Base-by-base conservation (phyloP, 257 asterid species). In the Plantago elongata region DNA sequence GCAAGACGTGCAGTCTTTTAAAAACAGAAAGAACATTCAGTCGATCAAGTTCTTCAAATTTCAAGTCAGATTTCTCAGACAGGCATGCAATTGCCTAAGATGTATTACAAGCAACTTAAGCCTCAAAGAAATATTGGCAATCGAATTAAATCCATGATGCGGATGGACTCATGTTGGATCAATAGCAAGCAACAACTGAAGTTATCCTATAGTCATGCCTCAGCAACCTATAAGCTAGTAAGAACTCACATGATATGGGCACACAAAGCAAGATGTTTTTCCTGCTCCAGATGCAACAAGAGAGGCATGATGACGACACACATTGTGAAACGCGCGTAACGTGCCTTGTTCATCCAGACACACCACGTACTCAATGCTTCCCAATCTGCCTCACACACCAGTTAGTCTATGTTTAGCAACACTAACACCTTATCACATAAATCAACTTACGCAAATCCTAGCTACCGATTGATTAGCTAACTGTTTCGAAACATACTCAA, bases 251-350 rank as follows among this genome's bases (percentile, higher is more conserved):
- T 90, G 98, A 69, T 90, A 88, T 29, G 98, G 98, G 70, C 98
- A 90, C 63, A 86, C 88, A 71, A 88, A 88, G 74, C 95, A 85
- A 52, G 95, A 69, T 14, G 61, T 79, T 60, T 73, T 77, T 78
- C 98, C 96, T 17, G 80, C 70, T 47, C 94, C 94, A 1, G 84
- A 79, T 40, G 88, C 95, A 66, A 88, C 72, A 59, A 90, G 64
- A 61, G 98, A 81, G 3, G 96, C 98, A 48, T 88, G 98, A 75
- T 90, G 98, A 63, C 96, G 94, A 63, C 96, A 88, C 61, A 90
- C 95, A 40, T 88, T 90, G 78, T 88, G 98, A 73, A 90, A 90
- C 70, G 91, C 94, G 17, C 60, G 76, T 58, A 90, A 43, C 11
- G 66, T 61, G 15, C 96, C 95, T 1, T 63, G 58, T 37, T 84